Conservation (phyloP, 2,329 filamentous ascomycete genomes). For the Fusarium sororula region DNA sequence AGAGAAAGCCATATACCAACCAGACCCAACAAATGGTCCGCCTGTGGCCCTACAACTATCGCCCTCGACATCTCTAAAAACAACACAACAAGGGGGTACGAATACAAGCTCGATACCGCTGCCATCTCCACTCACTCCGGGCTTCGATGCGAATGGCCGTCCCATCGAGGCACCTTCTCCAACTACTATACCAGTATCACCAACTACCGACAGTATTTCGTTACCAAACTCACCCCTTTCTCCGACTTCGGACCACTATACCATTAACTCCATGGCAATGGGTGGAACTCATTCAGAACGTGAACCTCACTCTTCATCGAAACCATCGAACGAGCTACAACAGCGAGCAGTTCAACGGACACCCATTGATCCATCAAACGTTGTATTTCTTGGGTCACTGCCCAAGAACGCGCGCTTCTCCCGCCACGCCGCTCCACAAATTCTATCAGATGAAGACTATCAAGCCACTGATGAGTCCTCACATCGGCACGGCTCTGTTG, state of each 20-base stretch:
- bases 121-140: constrained; percentile 57
- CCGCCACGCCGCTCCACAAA: constrained; percentile 13
- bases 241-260: constrained; percentile 18
- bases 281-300: constrained; percentile 10
- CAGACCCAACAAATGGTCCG: constrained; percentile 28
- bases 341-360: constrained; percentile 53
- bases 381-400: constrained; percentile 65
- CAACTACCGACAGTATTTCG: constrained; percentile 20
- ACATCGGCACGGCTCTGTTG: constrained; percentile 35
- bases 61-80: constrained; percentile 29
- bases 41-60: constrained; percentile 28
- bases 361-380: constrained; percentile 61
- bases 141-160: constrained; percentile 54
- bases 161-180: constrained; percentile 55
- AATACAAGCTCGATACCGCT: constrained; percentile 50
- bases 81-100: constrained; percentile 29
- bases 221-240: constrained; percentile 27
- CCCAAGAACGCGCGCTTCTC: constrained; percentile 56
- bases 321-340: neutral
- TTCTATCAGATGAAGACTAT: neutral
- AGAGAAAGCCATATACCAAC: constrained; percentile 44
- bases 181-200: constrained; percentile 42
- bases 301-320: constrained; percentile 1
- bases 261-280: constrained; percentile 8
- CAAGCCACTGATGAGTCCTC: neutral